Base-by-base conservation (phyloP, 2,329 filamentous ascomycete species). In the Colletotrichum chrysophilum region DNA sequence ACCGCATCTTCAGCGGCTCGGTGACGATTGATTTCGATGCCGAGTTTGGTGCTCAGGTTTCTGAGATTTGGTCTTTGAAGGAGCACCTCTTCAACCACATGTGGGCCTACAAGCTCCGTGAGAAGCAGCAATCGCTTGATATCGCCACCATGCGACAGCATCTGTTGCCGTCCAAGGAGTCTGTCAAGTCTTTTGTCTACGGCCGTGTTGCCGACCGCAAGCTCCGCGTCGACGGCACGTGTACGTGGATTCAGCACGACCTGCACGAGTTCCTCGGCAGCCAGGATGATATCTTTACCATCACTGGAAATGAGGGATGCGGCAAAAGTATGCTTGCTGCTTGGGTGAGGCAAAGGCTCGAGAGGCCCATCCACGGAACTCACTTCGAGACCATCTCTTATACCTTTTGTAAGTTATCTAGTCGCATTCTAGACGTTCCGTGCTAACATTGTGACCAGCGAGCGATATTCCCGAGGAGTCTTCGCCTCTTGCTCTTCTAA, bases 331-430 rank as follows among this genome's bases (percentile, higher is more conserved):
- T 84, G 16, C 81, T 86, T n/a, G 82, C 84, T 4, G 81, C 82
- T 14, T 87, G 85, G 85, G 82, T 86, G 43, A 80, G 84, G 36
- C 84, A 87, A 70, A 80, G 84, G 13, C 81, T 87, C 16, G 82
- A 85, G 21, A 81, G 84, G 9, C 85, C 85, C 3, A 77, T 86
- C 4, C 79, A 84, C 64, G 80, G 83, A 76, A 79, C 77, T 13
- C 83, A 82, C 4, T 85, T 85, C 56, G 80, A 80, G 7, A 83
- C 85, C 0, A 77, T 87, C 14, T 79, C 80, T 0, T 86, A 85
- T 78, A 83, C 81, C 28, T 86, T 86, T 71, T 81, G 83, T 85
- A 68, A 79, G 83, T 80, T 24, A 13, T 18, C 5, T 9, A n/a
- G 8, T 2, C 10, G 7, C 24, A 13, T 13, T 24, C 2, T 10